Conservation (phyloP, 2,329 filamentous ascomycete genomes). For the Mycosphaerelloides madeirae region DNA sequence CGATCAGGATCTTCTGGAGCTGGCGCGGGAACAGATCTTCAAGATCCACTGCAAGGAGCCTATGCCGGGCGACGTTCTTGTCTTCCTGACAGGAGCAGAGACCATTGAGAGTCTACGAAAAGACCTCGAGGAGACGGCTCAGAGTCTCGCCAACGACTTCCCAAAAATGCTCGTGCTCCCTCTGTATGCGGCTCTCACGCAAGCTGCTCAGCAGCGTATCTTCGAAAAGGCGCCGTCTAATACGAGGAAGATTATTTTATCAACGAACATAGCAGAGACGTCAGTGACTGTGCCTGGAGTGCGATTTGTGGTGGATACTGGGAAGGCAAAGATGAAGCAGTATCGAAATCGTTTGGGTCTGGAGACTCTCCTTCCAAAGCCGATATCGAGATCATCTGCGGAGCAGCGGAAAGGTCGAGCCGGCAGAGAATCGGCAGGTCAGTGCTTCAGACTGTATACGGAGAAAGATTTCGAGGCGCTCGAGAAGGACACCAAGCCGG, state of each 20-base stretch:
- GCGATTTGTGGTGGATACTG: constrained; percentile 83
- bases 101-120: constrained; percentile 80
- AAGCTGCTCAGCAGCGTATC: constrained; percentile 77
- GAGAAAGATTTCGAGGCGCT: constrained; percentile 67
- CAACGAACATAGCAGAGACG: constrained; percentile 98
- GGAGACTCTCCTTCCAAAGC: constrained; percentile 83
- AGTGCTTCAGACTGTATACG: constrained; percentile 86
- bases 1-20: constrained; percentile 75
- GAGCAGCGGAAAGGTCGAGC: constrained; percentile 89
- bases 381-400: constrained; percentile 88
- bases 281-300: constrained; percentile 95
- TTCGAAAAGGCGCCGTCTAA: constrained; percentile 69
- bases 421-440: constrained; percentile 83
- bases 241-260: constrained; percentile 86
- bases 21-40: constrained; percentile 75
- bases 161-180: constrained; percentile 62
- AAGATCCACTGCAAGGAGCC: constrained; percentile 83
- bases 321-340: constrained; percentile 91
- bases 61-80: constrained; percentile 87
- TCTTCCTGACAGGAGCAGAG: constrained; percentile 89
- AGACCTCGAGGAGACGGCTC: constrained; percentile 73
- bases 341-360: constrained; percentile 80
- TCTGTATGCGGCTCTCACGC: constrained; percentile 84
- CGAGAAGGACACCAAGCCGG: constrained; percentile 71
- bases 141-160: constrained; percentile 54